Evolutionary conservation across 2,329 filamentous ascomycete species (phyloP).

Genomic region (Rasamsonia emersonii): DNA sequence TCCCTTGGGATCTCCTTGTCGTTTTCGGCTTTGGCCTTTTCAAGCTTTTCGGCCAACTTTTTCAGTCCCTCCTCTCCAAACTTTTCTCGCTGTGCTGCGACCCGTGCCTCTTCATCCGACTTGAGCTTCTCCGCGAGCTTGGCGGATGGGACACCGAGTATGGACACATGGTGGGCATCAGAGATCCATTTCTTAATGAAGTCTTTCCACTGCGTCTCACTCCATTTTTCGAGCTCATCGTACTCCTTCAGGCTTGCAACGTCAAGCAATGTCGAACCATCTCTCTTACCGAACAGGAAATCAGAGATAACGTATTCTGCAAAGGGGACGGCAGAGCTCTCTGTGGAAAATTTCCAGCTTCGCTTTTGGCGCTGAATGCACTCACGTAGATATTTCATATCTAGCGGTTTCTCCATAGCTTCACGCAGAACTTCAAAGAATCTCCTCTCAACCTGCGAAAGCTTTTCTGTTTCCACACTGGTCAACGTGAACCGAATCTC

Average conservation of each 20-base stretch:
- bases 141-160: conserved; percentile 78
- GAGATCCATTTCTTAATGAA: conserved; percentile 79
- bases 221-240: conserved; percentile 68
- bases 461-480: conserved; percentile 77
- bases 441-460: conserved; percentile 74
- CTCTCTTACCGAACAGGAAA: conserved; percentile 78
- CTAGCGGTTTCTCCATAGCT: conserved; percentile 65
- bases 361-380: conserved; percentile 75
- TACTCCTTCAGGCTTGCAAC: conserved; percentile 47
- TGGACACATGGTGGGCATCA: conserved; percentile 76
- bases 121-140: conserved; percentile 75
- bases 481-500: conserved; percentile 81
- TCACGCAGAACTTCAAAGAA: conserved; percentile 77
- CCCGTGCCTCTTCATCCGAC: conserved; percentile 65
- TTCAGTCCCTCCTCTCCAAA: conserved; percentile 77
- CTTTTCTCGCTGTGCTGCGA: conserved; percentile 68
- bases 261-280: conserved; percentile 65
- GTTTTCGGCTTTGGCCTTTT: conserved; percentile 79
- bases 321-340: conserved; percentile 73
- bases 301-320: conserved; percentile 81
- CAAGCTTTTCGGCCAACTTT: conserved; percentile 64
- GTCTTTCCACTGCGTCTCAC: conserved; percentile 70
- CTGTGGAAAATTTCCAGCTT: conserved; percentile 73
- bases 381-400: conserved; percentile 84
- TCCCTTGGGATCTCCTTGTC: conserved; percentile 75